Conservation (phyloP, 768 basidiomycete species). For the Lactarius sp. region DNA sequence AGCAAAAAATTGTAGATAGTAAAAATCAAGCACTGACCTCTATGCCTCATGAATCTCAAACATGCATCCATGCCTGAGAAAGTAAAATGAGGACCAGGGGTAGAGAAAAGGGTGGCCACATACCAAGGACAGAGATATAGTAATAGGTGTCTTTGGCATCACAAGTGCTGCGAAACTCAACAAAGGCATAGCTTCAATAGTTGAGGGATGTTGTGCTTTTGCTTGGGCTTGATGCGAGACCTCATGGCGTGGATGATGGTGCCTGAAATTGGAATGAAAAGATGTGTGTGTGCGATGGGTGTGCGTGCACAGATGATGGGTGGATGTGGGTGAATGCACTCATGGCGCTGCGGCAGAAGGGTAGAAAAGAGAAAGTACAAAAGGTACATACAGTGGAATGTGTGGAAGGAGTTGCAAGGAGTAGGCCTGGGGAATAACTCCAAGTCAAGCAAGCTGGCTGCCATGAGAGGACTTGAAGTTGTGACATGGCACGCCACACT, state of each 20-base stretch:
- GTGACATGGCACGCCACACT: too few relatives aligned
- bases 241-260: slow-evolving; percentile 27
- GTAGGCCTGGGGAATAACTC: too few relatives aligned
- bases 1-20: background rate
- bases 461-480: too few relatives aligned
- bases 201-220: slow-evolving; percentile 54
- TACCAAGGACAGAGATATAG: slow-evolving; percentile 69
- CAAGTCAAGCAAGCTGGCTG: too few relatives aligned
- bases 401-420: slow-evolving; percentile 72
- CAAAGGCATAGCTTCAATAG: slow-evolving; percentile 74
- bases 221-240: slow-evolving; percentile 30
- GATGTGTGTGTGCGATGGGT: slow-evolving; percentile 7
- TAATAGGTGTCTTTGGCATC: slow-evolving; percentile 83
- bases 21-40: slow-evolving; percentile 44
- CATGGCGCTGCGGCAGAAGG: slow-evolving; percentile 28
- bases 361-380: slow-evolving; percentile 23
- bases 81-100: background rate
- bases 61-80: slow-evolving; percentile 61
- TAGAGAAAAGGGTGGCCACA: background rate
- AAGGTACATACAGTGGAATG: slow-evolving; percentile 73
- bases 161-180: slow-evolving; percentile 72
- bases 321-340: slow-evolving; percentile 25
- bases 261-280: slow-evolving; percentile 26
- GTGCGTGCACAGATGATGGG: slow-evolving; percentile 20
- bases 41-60: slow-evolving; percentile 76